Base-by-base conservation (phyloP, 208 protist genomes). In the Trypanosomatidae sp. region DNA sequence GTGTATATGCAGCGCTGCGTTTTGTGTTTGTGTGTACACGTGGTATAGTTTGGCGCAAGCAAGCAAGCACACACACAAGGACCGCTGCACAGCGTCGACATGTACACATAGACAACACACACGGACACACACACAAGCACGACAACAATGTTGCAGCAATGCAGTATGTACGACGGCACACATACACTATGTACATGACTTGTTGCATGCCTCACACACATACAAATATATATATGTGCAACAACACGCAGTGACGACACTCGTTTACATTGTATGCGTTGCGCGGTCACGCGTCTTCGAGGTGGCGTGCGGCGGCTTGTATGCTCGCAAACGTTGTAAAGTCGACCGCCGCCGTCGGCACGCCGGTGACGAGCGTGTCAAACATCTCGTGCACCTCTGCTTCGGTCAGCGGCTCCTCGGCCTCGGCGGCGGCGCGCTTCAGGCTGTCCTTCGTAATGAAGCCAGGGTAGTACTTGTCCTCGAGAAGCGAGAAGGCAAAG, bases 361-460 rank as follows among this genome's bases (percentile, higher is more conserved):
- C 63, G 7, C 82, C 82, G 0, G 82, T 91, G 24, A 91, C 82
- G 10, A 87, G 35, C 6, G 64, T 57, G 53, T 91, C 71, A 53
- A 91, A 91, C 82, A 91, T 91, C 33, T 91, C 82, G 39, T 56
- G 43, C 23, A 88, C 49, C 44, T 88, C 82, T 18, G 67, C 71
- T 24, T 91, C 74, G 13, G 82, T 86, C 30, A 91, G 47, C 16
- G 63, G 66, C 47, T 91, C 77, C 2, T 68, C 74, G 5, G 73
- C 66, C 25, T 82, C 71, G 2, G 42, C 55, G 3, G 82, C 74
- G 7, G 64, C 60, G 0, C 48, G 39, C 35, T 66, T 61, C 3
- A 91, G 45, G 48, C 77, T 88, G 24, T 88, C 71, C 52, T 81
- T 79, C 6, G 82, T 91, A 42, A 91, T 85, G 56, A 81, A 87